A percentile compares a stretch with the other conserved stretches of the same genome.
Conservation (phyloP, 331 rosid species). For the Malus hybrid region DNA sequence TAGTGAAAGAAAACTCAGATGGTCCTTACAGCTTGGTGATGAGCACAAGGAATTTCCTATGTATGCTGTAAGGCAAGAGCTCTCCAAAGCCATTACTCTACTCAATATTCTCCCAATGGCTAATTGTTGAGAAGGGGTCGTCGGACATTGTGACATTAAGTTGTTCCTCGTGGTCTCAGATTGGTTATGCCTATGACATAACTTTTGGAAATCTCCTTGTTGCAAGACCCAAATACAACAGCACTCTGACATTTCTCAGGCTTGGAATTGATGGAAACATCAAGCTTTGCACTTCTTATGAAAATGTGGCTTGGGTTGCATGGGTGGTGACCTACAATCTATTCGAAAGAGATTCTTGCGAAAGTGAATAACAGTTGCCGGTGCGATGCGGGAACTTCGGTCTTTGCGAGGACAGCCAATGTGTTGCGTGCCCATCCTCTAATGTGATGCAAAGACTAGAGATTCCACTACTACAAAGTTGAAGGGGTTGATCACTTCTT, state of each 20-base stretch:
- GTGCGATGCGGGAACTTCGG: constrained; percentile 28
- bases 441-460: constrained; percentile 20
- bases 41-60: constrained; percentile 38
- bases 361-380: constrained; percentile 26
- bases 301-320: constrained; percentile 4
- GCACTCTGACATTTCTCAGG: constrained; percentile 15
- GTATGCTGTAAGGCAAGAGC: constrained; percentile 29
- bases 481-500: constrained; percentile 65
- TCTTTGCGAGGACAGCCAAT: constrained; percentile 28
- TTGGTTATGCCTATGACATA: background rate
- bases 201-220: background rate
- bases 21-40: constrained; percentile 45
- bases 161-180: background rate
- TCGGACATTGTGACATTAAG: background rate
- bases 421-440: constrained; percentile 41
- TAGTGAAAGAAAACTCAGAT: constrained; percentile 24
- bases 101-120: background rate
- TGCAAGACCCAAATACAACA: constrained; percentile 20
- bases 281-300: constrained; percentile 12
- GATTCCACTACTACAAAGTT: constrained; percentile 45
- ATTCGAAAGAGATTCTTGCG: constrained; percentile 8
- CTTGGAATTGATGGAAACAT: constrained; percentile 29
- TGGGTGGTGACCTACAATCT: constrained; percentile 14
- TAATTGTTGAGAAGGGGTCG: background rate
- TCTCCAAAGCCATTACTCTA: constrained; percentile 35